Evolutionary conservation across 495 filamentous ascomycete genomes (phyloP).

Genomic region (Lepidopterella palustris): DNA sequence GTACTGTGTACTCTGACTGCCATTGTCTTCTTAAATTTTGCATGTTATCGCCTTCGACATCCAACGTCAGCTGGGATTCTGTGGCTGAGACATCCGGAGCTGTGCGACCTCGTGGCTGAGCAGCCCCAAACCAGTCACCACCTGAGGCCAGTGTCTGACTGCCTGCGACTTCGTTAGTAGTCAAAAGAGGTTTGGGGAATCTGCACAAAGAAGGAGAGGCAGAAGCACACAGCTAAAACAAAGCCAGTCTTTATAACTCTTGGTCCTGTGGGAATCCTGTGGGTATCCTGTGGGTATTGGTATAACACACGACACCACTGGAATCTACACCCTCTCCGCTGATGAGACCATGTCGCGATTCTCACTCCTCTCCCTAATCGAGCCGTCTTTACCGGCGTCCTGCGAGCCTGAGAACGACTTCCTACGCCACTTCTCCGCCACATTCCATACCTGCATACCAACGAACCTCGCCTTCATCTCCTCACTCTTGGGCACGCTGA

Average conservation of each 20-base stretch:
- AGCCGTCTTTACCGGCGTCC: conserved; percentile 47
- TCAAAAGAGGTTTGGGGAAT: not conserved
- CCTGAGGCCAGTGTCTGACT: conserved; percentile 25
- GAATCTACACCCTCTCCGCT: conserved; percentile 15
- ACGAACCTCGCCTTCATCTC: conserved; percentile 61
- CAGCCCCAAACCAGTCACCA: conserved; percentile 8
- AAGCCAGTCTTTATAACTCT: not conserved
- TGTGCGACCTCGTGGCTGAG: conserved; percentile 22
- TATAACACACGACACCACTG: conserved; percentile 10
- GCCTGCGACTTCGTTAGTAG: not conserved
- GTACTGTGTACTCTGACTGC: not conserved
- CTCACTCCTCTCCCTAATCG: conserved; percentile 22
- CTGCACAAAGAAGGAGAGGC: not conserved
- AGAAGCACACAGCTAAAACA: not conserved
- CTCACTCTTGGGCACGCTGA: conserved; percentile 55
- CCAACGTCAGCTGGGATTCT: not conserved
- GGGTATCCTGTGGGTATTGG: too few relatives aligned
- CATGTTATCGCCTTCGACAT: not conserved
- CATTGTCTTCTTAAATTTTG: not conserved
- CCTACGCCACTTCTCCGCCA: conserved; percentile 51
- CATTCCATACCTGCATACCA: conserved; percentile 61
- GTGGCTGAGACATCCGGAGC: conserved; percentile 7
- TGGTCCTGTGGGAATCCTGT: not conserved
- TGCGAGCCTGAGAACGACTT: conserved; percentile 58
- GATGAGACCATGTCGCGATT: conserved; percentile 30